These are phyloP conservation scores for Lyophyllum semitale DNA, from an alignment of 768 basidiomycete genomes.

Conservation along the genomic window DNA sequence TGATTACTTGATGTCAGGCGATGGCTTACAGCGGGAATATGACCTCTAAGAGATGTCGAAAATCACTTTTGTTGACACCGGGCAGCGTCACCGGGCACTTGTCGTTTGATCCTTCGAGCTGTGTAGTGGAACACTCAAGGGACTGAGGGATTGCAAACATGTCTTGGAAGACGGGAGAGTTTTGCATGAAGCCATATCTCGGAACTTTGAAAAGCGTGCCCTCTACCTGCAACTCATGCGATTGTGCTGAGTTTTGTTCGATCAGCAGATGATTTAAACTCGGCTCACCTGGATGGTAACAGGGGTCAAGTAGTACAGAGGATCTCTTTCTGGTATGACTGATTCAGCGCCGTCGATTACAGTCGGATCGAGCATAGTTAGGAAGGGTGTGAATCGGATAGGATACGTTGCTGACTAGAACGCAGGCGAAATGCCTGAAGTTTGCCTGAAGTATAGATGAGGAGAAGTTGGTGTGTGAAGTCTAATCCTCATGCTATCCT, in stretches of 20 bases:
- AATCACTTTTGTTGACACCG: slow-evolving; percentile 15
- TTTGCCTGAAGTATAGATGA: too few species aligned
- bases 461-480: too few species aligned
- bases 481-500: background rate
- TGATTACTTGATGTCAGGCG: background rate
- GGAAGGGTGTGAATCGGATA: background rate
- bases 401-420: too few species aligned
- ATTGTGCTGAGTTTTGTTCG: background rate
- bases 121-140: background rate
- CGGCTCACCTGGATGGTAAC: slow-evolving; percentile 10
- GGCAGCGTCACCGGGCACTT: slow-evolving; percentile 8
- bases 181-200: slow-evolving; percentile 3
- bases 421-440: too few species aligned
- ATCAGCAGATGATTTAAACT: too few species aligned
- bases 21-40: slow-evolving; percentile 17
- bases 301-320: slow-evolving; percentile 10
- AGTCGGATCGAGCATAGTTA: background rate
- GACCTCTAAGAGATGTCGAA: slow-evolving; percentile 12
- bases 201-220: slow-evolving; percentile 19
- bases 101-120: slow-evolving; percentile 9
- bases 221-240: slow-evolving; percentile 14
- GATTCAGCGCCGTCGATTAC: background rate
- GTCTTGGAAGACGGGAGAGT: slow-evolving; percentile 14
- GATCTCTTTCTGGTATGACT: slow-evolving; percentile 2
- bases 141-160: slow-evolving; percentile 16